phyloP scores from a whole-genome alignment of 2,329 filamentous ascomycete genomes.

The Ophiostoma populinum region DNA sequence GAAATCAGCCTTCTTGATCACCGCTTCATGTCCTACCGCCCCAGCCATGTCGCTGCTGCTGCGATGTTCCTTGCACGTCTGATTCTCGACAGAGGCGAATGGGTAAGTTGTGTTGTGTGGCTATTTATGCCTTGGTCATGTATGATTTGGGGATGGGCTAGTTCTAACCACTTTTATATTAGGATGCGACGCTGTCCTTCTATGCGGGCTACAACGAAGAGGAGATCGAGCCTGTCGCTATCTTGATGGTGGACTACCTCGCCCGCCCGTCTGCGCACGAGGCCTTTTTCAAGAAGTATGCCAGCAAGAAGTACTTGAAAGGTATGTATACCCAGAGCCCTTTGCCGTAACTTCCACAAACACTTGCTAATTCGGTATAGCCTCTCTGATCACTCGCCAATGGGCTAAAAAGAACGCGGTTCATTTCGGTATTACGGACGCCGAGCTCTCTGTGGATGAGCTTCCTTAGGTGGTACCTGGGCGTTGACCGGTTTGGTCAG shows the following conservation, averaged over 20 bases:
- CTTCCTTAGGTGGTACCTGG: conserved; percentile 15
- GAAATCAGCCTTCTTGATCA: conserved; percentile 94
- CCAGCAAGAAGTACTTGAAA: conserved; percentile 98
- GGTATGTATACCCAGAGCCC: too few relatives aligned
- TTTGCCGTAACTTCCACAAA: background rate
- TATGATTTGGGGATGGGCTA: too few relatives aligned
- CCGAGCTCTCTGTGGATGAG: conserved; percentile 32
- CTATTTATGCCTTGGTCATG: too few relatives aligned
- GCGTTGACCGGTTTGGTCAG: background rate
- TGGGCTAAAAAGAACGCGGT: conserved; percentile 76
- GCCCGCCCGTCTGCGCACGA: conserved; percentile 80
- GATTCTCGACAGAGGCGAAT: conserved; percentile 78
- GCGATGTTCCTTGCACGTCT: conserved; percentile 90
- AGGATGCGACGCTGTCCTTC: conserved; percentile 73
- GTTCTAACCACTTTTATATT: too few relatives aligned
- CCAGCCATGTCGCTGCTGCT: conserved; percentile 78
- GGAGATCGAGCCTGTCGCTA: conserved; percentile 81
- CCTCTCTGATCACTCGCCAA: conserved; percentile 75
- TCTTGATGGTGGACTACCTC: conserved; percentile 93
- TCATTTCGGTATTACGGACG: conserved; percentile 36
- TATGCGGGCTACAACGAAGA: conserved; percentile 89
- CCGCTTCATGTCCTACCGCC: conserved; percentile 76
- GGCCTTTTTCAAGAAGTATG: conserved; percentile 99
- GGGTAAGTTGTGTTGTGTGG: conserved; percentile 42
- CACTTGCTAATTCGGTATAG: conserved; percentile 25